Conservation (phyloP, 208 protist genomes). For the Leishmania mexicana region DNA sequence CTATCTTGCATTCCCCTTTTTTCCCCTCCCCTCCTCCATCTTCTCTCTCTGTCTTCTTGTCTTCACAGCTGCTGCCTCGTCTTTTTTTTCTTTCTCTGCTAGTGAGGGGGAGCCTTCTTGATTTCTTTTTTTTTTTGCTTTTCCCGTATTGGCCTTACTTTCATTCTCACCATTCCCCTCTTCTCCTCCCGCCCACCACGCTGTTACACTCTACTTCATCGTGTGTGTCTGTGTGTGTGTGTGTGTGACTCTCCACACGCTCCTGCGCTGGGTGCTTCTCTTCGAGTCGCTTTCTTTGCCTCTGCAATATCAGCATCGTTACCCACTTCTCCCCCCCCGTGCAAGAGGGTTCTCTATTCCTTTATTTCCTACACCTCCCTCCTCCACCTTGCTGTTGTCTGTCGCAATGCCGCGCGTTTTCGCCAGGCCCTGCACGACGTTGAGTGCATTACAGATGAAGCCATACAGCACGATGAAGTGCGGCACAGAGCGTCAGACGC, state of each 20-base stretch:
- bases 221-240: background rate
- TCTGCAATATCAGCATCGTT: too few relatives aligned
- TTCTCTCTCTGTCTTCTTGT: background rate
- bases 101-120: background rate
- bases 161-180: background rate
- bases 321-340: background rate
- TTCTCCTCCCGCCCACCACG: background rate
- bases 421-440: background rate
- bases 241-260: background rate
- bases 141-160: background rate
- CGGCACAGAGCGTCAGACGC: conserved; percentile 25
- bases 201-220: background rate
- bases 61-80: background rate
- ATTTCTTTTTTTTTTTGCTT: background rate
- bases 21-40: background rate
- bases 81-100: background rate
- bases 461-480: conserved; percentile 7
- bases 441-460: conserved; percentile 12
- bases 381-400: background rate
- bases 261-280: background rate
- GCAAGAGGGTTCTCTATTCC: background rate
- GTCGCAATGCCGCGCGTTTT: conserved; percentile 9
- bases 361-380: background rate
- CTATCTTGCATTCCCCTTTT: background rate
- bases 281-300: background rate